These are phyloP conservation scores for Rhodomyrtus tomentosa DNA, from an alignment of 345 rosid species.

Conservation along the genomic window DNA sequence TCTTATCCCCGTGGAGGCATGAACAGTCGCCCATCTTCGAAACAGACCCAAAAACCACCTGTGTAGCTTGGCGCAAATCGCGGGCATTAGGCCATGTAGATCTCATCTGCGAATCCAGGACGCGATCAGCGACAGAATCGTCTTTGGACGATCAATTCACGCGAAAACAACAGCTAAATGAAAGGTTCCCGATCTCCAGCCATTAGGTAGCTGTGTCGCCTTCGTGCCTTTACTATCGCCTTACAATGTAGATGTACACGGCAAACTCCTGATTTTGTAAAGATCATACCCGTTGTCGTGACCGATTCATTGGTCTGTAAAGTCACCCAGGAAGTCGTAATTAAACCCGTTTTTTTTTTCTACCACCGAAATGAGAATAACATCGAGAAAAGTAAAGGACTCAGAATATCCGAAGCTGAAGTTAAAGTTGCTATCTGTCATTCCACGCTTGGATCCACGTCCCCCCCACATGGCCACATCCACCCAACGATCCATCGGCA, in stretches of 20 bases:
- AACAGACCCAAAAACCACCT: background rate
- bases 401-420: background rate
- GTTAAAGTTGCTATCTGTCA: background rate
- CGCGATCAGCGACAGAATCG: background rate
- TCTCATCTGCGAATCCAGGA: background rate
- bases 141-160: background rate
- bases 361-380: background rate
- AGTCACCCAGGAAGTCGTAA: background rate
- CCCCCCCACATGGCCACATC: background rate
- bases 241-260: background rate
- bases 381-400: background rate
- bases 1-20: background rate
- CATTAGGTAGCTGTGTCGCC: background rate
- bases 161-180: background rate
- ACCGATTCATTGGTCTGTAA: background rate
- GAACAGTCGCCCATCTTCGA: background rate
- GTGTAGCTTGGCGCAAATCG: background rate
- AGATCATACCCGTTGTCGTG: background rate
- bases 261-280: background rate
- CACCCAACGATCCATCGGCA: background rate
- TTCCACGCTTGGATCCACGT: background rate
- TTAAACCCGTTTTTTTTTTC: background rate
- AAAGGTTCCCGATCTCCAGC: background rate
- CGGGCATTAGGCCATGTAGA: background rate
- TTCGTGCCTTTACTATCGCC: background rate